A percentile compares a stretch with the other conserved stretches of the same genome.
phyloP scores from a whole-genome alignment of 768 basidiomycete genomes.

The Termitomyces heimii region DNA sequence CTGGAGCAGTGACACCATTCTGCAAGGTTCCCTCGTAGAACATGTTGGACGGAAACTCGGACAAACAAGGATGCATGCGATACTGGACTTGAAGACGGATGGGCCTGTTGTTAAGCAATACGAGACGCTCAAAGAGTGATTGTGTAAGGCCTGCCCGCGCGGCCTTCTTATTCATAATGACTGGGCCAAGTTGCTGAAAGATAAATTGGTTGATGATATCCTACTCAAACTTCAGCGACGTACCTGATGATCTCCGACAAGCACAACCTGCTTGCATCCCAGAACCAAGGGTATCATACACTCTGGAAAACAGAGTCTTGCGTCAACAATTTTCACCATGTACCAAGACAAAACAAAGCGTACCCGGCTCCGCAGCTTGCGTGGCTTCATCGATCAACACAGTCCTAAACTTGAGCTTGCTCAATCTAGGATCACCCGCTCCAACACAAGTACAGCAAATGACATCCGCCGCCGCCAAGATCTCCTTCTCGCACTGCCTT shows the following conservation, averaged over 20 bases:
- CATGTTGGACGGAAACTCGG: slow-evolving; percentile 99
- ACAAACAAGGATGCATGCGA: slow-evolving; percentile 99
- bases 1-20: slow-evolving; percentile 98
- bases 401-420: slow-evolving; percentile 97
- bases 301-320: slow-evolving; percentile 42
- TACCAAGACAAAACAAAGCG: slow-evolving; percentile 17
- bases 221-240: neutral
- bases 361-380: slow-evolving; percentile 95
- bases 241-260: slow-evolving; percentile 90
- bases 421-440: slow-evolving; percentile 91
- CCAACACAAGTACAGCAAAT: slow-evolving; percentile 99
- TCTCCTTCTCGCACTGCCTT: slow-evolving; percentile 96
- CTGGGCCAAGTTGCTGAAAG: slow-evolving; percentile 91
- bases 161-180: slow-evolving; percentile 99
- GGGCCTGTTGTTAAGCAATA: slow-evolving; percentile 90
- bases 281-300: slow-evolving; percentile 99
- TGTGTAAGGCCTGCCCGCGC: slow-evolving; percentile 98
- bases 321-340: slow-evolving; percentile 4
- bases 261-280: slow-evolving; percentile 96
- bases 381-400: slow-evolving; percentile 99
- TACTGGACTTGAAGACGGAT: slow-evolving; percentile 99
- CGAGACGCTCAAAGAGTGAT: slow-evolving; percentile 95
- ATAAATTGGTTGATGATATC: neutral
- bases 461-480: slow-evolving; percentile 89
- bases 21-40: slow-evolving; percentile 99